These are phyloP conservation scores for Pythium coloratum DNA, from an alignment of 352 stramenopile genomes.

Conservation along the genomic window DNA sequence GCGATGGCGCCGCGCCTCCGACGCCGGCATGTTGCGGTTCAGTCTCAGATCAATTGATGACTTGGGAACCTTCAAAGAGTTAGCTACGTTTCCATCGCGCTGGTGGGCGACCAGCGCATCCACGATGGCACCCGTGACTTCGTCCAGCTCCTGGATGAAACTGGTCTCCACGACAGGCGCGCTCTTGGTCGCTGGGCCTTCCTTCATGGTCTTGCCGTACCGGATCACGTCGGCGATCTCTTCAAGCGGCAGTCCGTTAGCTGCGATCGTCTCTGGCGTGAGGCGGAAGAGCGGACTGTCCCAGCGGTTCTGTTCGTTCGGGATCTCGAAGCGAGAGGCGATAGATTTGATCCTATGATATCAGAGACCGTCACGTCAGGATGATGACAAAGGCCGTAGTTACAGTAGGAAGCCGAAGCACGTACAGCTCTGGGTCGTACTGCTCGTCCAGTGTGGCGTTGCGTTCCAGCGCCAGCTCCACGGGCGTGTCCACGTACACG, in stretches of 20 bases:
- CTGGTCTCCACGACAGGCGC: conserved; percentile 61
- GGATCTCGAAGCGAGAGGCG: conserved; percentile 87
- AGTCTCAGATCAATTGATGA: conserved; percentile 36
- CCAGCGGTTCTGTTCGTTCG: conserved; percentile 93
- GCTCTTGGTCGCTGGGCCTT: conserved; percentile 62
- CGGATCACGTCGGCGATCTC: conserved; percentile 56
- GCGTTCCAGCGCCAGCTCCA: conserved; percentile 56
- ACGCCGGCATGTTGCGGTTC: conserved; percentile 48
- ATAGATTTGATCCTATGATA: conserved; percentile 76
- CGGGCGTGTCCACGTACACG: conserved; percentile 72
- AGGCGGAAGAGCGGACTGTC: conserved; percentile 88
- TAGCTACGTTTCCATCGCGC: conserved; percentile 58
- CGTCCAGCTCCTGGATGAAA: conserved; percentile 74
- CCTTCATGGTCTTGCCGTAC: conserved; percentile 67
- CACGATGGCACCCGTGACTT: conserved; percentile 52
- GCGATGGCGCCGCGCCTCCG: conserved; percentile 67
- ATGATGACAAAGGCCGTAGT: too few species aligned
- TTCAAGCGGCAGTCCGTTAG: conserved; percentile 42
- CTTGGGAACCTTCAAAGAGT: conserved; percentile 46
- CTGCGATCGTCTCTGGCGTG: conserved; percentile 43
- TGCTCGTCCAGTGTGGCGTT: conserved; percentile 41
- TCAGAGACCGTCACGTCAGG: too few species aligned
- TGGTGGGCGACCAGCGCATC: conserved; percentile 63
- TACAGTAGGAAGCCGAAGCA: neutral
- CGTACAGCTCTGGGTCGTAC: conserved; percentile 55